Evolutionary conservation across 2,329 filamentous ascomycete genomes (phyloP), one percentile per base, ranked within the genome.

Genomic region (Basipetospora sp.): DNA sequence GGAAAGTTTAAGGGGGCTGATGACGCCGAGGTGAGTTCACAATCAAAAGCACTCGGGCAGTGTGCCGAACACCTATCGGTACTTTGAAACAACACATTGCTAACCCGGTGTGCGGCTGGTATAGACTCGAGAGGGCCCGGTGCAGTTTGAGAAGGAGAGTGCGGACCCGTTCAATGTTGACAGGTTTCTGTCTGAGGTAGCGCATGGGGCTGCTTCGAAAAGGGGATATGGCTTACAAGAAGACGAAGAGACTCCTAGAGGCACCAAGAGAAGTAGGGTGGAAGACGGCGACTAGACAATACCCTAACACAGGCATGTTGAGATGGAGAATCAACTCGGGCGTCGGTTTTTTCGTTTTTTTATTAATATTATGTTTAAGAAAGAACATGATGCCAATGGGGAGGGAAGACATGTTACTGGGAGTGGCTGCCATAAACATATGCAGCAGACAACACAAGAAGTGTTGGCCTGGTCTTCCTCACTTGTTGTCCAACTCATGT

Each of bases 121-220:
- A 37, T 48, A 81, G 74, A 75, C 74, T 43, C 74, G 87, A 40
- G 83, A 92, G 50, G 90, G 90, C 4, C 90, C 90, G 1, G 90
- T 98, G 19, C 83, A 94, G 56, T 98, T 98, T 50, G 88, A 96
- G 58, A 93, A 88, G 59, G 88, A 94, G 38, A 71, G 61, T 1
- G 61, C 60, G 20, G 88, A 96, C 58, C 86, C 86, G 1, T 96
- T 96, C 57, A 87, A 92, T 35, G 90, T 96, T 47, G 86, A 93
- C 53, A 82, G 83, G 50, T 93, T 98, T 64, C 75, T 98, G 54
- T 80, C 75, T 26, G 86, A 94, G 56, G 86, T 69, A 50, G 75
- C 64, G 57, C 71, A 76, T 55, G 31, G 26, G 15, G 59, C 63
- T n/a, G 63, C 69, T 3, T 68, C 71, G 3, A 84, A 81, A 60